Evolutionary conservation across 257 asterid species (phyloP).

Genomic region (Przewalskia tangutica): DNA sequence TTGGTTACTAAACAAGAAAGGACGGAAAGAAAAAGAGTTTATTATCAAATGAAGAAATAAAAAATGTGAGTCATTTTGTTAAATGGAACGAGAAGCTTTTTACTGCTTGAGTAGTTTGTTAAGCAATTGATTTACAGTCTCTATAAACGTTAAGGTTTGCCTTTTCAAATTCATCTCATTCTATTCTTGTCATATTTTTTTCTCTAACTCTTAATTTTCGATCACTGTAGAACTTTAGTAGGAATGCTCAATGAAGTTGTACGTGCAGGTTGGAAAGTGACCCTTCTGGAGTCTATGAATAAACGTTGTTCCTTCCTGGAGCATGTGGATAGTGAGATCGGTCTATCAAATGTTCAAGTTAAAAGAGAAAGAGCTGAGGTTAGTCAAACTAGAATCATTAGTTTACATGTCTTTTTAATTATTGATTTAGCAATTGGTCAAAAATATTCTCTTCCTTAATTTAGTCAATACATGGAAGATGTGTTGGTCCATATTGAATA

Average conservation of each 20-base stretch:
- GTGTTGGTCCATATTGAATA: background rate
- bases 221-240: background rate
- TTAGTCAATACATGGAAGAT: background rate
- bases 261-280: constrained; percentile 72
- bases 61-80: background rate
- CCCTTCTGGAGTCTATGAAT: constrained; percentile 73
- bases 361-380: constrained; percentile 87
- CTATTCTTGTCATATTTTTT: background rate
- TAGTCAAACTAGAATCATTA: background rate
- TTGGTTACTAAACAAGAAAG: background rate
- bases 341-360: constrained; percentile 66
- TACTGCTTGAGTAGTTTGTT: background rate
- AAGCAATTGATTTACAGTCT: background rate
- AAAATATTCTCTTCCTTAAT: background rate
- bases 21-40: background rate
- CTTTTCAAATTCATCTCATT: background rate
- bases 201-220: background rate
- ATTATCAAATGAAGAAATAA: background rate
- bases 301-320: constrained; percentile 87
- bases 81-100: background rate
- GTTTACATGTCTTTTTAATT: background rate
- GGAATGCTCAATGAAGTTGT: background rate
- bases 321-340: constrained; percentile 44
- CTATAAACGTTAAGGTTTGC: background rate
- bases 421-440: background rate